Evolutionary conservation across 108 stramenopile species (phyloP), one percentile per base, ranked within the genome.

Genomic region (Cyclostephanos tholiformis): DNA sequence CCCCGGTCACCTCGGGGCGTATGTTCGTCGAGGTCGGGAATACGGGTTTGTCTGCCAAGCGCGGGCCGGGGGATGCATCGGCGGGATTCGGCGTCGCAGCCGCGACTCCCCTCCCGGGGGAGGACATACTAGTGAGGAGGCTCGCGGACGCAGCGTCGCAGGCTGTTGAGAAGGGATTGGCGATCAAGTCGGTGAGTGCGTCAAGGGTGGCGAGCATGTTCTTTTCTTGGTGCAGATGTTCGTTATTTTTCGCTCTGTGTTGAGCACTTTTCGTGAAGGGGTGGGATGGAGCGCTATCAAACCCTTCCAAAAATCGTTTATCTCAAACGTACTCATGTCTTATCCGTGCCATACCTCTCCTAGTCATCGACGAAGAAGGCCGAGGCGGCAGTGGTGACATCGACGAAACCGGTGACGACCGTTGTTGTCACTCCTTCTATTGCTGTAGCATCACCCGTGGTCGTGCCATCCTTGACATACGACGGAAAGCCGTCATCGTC

Each of bases 141-240:
- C 78, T 93, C 17, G 92, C 88, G 4, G 92, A 91, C 57, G 92
- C 87, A 12, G 87, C 87, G 49, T 80, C 90, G 1, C 92, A 93
- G 67, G 89, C 89, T 30, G 70, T 89, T n/a, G 92, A 93, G 55
- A 93, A 93, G 76, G 92, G 92, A 60, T 79, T 93, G 49, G 92
- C 92, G 26, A 81, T 74, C 44, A 90, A 89, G 79, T 80, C 84
- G 63, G 67, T 83, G 74, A 36, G 29, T 66, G 6, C 20, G 23
- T n/a, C 22, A 17, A 87, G 88, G 79, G 83, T 81, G 67, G 59
- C n/a, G n/a, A n/a, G n/a, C 59, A 16, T 38, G 13, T 17, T 7
- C 26, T 10, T 25, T 32, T 56, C 19, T 16, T 5, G 20, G 0
- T 53, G 27, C 56, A 8, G 9, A 12, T 9, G 4, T 41, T 41